Evolutionary conservation across 2,329 filamentous ascomycete genomes (phyloP), one percentile per base, ranked within the genome.

Genomic region (Pyricularia sp.): DNA sequence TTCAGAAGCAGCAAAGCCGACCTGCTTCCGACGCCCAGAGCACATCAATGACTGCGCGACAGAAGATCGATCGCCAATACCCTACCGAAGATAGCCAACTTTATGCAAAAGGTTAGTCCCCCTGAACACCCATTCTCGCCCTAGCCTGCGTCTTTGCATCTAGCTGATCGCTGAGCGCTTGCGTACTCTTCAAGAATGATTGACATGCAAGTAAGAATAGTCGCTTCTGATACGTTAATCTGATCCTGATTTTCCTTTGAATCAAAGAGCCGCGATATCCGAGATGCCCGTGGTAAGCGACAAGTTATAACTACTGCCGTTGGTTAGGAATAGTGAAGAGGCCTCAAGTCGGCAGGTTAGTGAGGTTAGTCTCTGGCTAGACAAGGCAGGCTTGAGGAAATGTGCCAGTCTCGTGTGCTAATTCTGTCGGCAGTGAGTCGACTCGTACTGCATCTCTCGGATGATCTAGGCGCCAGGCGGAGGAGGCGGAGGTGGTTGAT

Each of bases 401-500:
- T 26, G n/a, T 28, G 2, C 16, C 53, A 57, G 53, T 13, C 33
- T 40, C 53, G 13, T 57, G 53, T 57, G 9, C 24, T 28, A 57
- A 57, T 57, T 2, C 22, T 57, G 22, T 28, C 26, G 53, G 53
- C 53, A 28, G 53, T 28, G 53, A 28, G n/a, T 26, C 53, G 40
- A 19, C 16, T 28, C 13, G 12, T 57, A 24, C 13, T 28, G 53
- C 49, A 26, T 57, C 53, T 57, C n/a, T 13, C 12, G 24, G 53
- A 12, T 28, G 13, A 26, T 62, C 61, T 62, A 62, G n/a, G 61
- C 61, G 49, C 61, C 61, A 5, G 61, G 61, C n/a, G 74, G 73
- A 53, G 71, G 70, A 30, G 75, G 74, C 30, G 74, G 75, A 1
- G 73, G 73, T 31, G 75, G 74, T 64, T 72, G 69, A 44, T 76